Evolutionary conservation across 2,329 filamentous ascomycete genomes (phyloP), one percentile per base, ranked within the genome.

Genomic region (Macrophomina pseudophaseolina): DNA sequence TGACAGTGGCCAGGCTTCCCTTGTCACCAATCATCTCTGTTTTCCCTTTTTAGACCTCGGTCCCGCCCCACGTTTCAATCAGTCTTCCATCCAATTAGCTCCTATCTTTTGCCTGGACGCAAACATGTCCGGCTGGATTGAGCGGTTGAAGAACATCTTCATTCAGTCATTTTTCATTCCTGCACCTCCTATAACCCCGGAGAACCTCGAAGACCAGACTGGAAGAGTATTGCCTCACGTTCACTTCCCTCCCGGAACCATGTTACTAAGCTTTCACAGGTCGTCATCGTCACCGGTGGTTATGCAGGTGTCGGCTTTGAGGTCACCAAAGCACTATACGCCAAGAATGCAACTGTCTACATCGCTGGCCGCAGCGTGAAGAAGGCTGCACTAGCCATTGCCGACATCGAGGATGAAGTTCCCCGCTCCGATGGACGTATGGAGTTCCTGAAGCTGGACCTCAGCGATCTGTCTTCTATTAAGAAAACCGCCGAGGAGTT

Each of bases 321-420:
- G 69, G 78, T 88, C 23, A 78, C 78, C 38, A 80, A 81, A 46
- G 80, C 88, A 3, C 78, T 89, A 11, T 88, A 88, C 73, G 73
- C 76, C 12, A 81, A 80, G 42, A 84, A 86, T 65, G 85, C 79
- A 42, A 86, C 78, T 1, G 82, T 88, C n/a, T 88, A 87, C 73
- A 73, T 87, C 32, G 85, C 85, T 4, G 81, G 81, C 2, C 84
- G 86, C 35, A 81, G 75, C 3, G 71, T 78, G 40, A 73, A 79
- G n/a, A 84, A 84, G 68, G 84, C 78, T 12, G 73, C 74, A 2
- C 68, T 72, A 0, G 84, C 84, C 46, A 84, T 88, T 53, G 72
- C 75, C 4, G 69, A 75, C 3, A 82, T 87, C 68, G 75, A 80
- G 32, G 35, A 66, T n/a, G 69, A 74, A 1, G 53, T 72, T 32